Evolutionary conservation across 306 rosid species (phyloP), one percentile per base, ranked within the genome.

Genomic region (Luffa acutangula): DNA sequence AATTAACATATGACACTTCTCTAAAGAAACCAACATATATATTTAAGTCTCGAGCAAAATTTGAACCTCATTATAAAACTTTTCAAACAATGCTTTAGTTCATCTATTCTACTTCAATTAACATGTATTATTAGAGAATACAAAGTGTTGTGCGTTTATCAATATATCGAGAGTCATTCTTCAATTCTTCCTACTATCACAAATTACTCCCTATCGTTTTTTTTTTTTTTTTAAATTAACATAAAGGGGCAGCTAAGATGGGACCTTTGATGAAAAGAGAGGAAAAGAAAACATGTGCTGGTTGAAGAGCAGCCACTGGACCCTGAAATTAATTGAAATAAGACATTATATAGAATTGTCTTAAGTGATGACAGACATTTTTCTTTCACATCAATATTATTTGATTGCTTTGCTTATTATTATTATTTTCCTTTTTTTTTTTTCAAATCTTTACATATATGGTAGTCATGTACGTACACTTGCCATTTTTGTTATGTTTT

Each of bases 341-440:
- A 70, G 54, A 70, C 39, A 45, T 45, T 13, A 63, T 5, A 63
- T 63, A 57, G 14, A 3, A 5, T 15, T 52, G 57, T 52, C 57
- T 52, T 15, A 5, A 15, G n/a, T 52, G 18, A 11, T 33, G 7
- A 63, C 45, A 63, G 45, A 34, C 45, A 2, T 39, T 46, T 46
- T 5, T 43, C 77, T 71, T 71, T 71, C 77, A 25, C 77, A 71
- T 71, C 77, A 12, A 25, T 71, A 41, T 71, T 71, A 41, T 71
- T 34, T 46, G 5, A 20, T 20, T 9, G 15, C 3, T 43, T 39
- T 21, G 11, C 15, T 59, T 4, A 9, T 4, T 21, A 59, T 59
- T 9, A 7, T 52, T 14, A 39, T 14, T 15, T 0, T 51, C 1
- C 0, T 14, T 49, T 49, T 49, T 2, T 58, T 21, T 9, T 9